Base-by-base conservation (phyloP, 202 grass and related monocot species). In the Eragrostis tef region DNA sequence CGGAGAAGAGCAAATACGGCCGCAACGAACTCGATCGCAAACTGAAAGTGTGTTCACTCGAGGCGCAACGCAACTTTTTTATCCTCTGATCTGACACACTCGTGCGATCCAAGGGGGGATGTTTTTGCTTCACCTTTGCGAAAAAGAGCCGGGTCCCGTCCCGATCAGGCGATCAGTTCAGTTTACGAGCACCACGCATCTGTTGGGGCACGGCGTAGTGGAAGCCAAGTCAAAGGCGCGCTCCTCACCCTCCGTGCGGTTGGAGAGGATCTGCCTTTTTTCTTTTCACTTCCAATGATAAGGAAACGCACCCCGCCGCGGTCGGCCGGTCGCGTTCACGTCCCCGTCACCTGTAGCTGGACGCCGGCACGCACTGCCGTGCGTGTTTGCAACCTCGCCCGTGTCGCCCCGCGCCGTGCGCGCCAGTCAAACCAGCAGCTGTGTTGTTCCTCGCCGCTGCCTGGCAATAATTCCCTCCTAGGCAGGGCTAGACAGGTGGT, bases 191-290 rank as follows among this genome's bases (percentile, higher is more conserved):
- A 54, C 84, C 62, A 43, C 57, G n/a, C 25, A 7, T 31, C 29
- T 31, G 15, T 39, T 70, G 61, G 21, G 26, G 67, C 58, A 76
- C 6, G 26, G 12, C 21, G 29, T 78, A 73, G 87, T 78, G 78
- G 82, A 81, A 71, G 82, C 83, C 82, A 73, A 58, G 78, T 73
- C 82, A 81, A 72, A 72, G 11, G 24, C 29, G 63, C 14, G 25
- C 71, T 29, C 25, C 16, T 20, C 27, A 4, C 11, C 53, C 46
- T 7, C 81, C 86, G 60, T 80, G 75, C 58, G 53, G 52, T 13
- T 51, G 68, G 57, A 31, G 57, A 64, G 15, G 17, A 54, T 1
- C 21, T 12, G n/a, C 10, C 57, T 63, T 64, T n/a, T 8, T 42
- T 3, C 20, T 39, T 62, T 71, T 56, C 20, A 48, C 66, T 58